Base-by-base conservation (phyloP, 164 flowering plant genomes). In the Stephania cephalantha region DNA sequence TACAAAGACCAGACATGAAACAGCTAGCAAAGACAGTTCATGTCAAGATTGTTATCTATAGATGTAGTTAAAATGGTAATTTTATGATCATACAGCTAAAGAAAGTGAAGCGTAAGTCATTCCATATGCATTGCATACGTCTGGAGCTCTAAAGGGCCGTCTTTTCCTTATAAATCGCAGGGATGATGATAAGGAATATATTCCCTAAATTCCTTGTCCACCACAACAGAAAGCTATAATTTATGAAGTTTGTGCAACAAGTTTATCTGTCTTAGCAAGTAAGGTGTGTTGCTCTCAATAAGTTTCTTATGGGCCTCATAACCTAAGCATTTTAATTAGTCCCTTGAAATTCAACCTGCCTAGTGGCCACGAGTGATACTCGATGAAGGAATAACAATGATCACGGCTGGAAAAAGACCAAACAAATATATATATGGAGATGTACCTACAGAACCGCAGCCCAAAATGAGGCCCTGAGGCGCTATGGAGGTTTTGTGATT, bases 131-230 rank as follows among this genome's bases (percentile, higher is more conserved):
- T 73, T 44, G 73, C 98, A 94, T 42, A 68, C 79, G 77, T 77
- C 81, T 74, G 87, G 76, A 68, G 73, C 84, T 74, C 96, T 96
- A 83, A 92, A 94, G 97, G 96, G 79, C 91, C 86, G 44, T 84
- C 89, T 75, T 81, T 78, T 94, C 96, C 69, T 84, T 84, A 74
- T 97, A 94, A 1, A 91, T 82, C 20, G 96, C 97, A 64, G 95
- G 97, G 67, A 94, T 76, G 29, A 92, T 85, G 45, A 94, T 87
- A 10, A 94, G 79, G 73, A 80, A 87, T 85, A 94, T 25, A 77
- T 83, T 87, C 30, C 98, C 98, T 82, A 91, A 74, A 79, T 94
- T 94, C 69, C 96, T 97, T 94, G 87, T 76, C 69, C 70, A 73
- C 8, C 69, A 46, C 68, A 71, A 80, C 10, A 12, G 64, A 70